Percentiles rank a stretch among this genome's conserved stretches.
Evolutionary conservation across 2,329 filamentous ascomycete species (phyloP).

Genomic region (Pseudogymnoascus sp.): DNA sequence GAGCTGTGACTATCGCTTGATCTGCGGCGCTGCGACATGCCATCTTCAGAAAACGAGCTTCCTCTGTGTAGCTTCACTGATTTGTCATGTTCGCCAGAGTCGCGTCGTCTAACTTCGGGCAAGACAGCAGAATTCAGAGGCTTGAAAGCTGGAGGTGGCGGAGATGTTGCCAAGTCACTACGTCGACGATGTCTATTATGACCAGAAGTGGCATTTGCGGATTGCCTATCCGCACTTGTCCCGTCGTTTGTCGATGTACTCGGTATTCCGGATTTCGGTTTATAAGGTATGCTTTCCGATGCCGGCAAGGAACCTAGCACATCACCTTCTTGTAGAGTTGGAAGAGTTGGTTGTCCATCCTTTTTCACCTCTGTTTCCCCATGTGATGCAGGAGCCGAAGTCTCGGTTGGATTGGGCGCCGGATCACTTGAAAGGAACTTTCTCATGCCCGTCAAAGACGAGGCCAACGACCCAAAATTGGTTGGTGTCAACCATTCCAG

Average conservation of each 20-base stretch:
- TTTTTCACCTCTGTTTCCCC: not conserved
- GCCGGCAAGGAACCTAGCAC: not conserved
- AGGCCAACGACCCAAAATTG: not conserved
- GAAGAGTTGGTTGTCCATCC: not conserved
- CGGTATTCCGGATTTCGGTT: not conserved
- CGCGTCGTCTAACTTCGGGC: not conserved
- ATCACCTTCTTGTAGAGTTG: not conserved
- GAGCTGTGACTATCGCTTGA: not conserved
- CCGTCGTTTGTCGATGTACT: not conserved
- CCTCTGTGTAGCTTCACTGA: not conserved
- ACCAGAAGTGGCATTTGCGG: not conserved
- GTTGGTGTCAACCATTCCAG: slow-evolving; percentile 61
- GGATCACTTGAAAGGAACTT: not conserved
- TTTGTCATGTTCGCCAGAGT: slow-evolving; percentile 1
- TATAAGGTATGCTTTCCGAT: not conserved
- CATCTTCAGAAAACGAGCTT: slow-evolving; percentile 1
- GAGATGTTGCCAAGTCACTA: not conserved
- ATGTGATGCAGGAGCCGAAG: not conserved
- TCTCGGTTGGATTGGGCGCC: not conserved
- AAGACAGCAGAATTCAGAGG: not conserved
- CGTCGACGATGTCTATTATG: not conserved
- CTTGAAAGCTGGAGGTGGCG: not conserved
- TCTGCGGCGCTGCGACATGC: not conserved
- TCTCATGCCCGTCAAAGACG: not conserved
- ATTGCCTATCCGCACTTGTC: not conserved